phyloP scores from a whole-genome alignment of 1,284 basidiomycete species.

The Gomphus bonarii region DNA sequence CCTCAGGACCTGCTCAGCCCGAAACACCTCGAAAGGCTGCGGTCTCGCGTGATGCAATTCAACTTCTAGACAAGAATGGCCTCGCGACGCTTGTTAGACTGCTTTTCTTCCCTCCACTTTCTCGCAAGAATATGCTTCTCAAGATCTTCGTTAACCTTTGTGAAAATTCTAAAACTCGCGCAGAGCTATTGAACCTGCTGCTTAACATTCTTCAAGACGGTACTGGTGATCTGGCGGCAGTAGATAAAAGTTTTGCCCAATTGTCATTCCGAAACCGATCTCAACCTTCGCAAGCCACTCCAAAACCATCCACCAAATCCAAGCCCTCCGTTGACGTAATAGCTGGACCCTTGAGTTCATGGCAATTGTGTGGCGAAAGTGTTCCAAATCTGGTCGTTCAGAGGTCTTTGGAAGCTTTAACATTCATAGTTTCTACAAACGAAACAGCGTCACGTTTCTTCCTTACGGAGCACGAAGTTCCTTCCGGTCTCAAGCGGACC shows the following conservation, averaged over 20 bases:
- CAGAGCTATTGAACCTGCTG: slow-evolving; percentile 88
- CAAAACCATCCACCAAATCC: slow-evolving; percentile 64
- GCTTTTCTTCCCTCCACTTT: slow-evolving; percentile 92
- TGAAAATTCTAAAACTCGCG: slow-evolving; percentile 88
- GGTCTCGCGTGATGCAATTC: slow-evolving; percentile 77
- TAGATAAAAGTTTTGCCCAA: slow-evolving; percentile 91
- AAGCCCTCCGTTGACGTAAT: slow-evolving; percentile 40
- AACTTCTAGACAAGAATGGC: slow-evolving; percentile 86
- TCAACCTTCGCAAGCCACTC: slow-evolving; percentile 46
- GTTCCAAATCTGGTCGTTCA: slow-evolving; percentile 89
- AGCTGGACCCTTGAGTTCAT: slow-evolving; percentile 30
- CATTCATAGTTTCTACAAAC: slow-evolving; percentile 78
- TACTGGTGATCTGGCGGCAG: slow-evolving; percentile 81
- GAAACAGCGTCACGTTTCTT: slow-evolving; percentile 83
- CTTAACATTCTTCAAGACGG: slow-evolving; percentile 92
- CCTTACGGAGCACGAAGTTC: slow-evolving; percentile 87
- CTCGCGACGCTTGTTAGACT: slow-evolving; percentile 87
- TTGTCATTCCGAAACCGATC: slow-evolving; percentile 65
- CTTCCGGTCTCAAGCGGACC: slow-evolving; percentile 58
- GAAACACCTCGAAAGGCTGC: slow-evolving; percentile 37
- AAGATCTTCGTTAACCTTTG: slow-evolving; percentile 92
- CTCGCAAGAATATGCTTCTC: slow-evolving; percentile 79
- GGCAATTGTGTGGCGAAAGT: slow-evolving; percentile 64
- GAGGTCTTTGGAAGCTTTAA: slow-evolving; percentile 83
- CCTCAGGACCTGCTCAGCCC: slow-evolving; percentile 22